Conservation (phyloP, 2,329 filamentous ascomycete species). For the Pezicula radicicola region DNA sequence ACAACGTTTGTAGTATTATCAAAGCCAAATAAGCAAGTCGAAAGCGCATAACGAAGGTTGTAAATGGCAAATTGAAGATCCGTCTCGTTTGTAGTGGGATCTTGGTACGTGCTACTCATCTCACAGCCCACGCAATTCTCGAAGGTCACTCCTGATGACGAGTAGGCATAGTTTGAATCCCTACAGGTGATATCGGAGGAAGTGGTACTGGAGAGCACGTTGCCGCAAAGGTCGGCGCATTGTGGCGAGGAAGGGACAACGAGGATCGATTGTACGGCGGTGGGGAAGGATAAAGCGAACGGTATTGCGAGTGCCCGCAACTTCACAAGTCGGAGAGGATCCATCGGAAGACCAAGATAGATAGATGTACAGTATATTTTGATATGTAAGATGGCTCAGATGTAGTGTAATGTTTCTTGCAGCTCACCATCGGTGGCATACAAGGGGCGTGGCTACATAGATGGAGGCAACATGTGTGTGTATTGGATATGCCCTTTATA, state of each 20-base stretch:
- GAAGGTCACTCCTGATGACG: conserved; percentile 15
- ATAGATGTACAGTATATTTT: neutral
- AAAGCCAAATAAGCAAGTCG: conserved; percentile 52
- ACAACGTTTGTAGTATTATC: conserved; percentile 38
- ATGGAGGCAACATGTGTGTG: neutral
- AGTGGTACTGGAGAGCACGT: conserved; percentile 19
- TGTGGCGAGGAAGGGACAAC: conserved; percentile 13
- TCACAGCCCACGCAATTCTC: conserved; percentile 23
- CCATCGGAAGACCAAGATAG: neutral
- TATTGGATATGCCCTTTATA: too few species aligned
- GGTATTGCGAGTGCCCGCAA: conserved; percentile 22
- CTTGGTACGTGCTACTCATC: conserved; percentile 41
- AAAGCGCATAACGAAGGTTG: conserved; percentile 54
- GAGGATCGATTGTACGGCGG: conserved; percentile 15
- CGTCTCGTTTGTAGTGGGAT: conserved; percentile 37
- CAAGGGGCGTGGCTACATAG: neutral
- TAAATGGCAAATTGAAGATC: conserved; percentile 55
- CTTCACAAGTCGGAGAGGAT: neutral
- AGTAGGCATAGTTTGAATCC: conserved; percentile 11
- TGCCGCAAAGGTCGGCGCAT: conserved; percentile 26
- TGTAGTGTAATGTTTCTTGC: too few species aligned
- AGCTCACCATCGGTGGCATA: neutral
- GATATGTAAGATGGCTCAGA: too few species aligned
- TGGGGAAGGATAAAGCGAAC: conserved; percentile 12
- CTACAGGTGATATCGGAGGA: conserved; percentile 21